Conservation (phyloP, 768 basidiomycete species). For the Suillus subluteus region DNA sequence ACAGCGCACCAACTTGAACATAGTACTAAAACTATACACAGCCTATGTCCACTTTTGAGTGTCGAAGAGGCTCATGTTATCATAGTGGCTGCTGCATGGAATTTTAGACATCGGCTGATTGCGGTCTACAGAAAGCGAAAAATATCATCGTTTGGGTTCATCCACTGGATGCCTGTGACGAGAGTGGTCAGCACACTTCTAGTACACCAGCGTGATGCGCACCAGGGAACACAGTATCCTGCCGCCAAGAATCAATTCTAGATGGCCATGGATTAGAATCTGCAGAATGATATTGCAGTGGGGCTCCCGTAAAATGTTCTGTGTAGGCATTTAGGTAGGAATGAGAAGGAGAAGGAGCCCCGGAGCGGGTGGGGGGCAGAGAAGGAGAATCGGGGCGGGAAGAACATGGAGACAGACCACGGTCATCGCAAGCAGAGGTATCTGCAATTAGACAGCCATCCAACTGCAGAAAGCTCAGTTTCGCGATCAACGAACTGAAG, state of each 20-base stretch:
- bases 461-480: neutral
- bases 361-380: no score
- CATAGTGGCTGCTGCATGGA: no score
- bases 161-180: neutral
- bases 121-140: no score
- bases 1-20: no score
- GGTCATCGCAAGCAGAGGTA: neutral
- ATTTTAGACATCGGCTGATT: no score
- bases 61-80: no score
- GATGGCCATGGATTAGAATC: neutral
- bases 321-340: neutral
- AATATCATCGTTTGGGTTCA: no score
- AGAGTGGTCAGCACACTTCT: neutral
- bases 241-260: conserved; percentile 55
- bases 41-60: no score
- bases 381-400: neutral
- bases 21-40: no score
- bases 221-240: conserved; percentile 59
- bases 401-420: neutral
- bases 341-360: neutral
- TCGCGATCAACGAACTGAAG: neutral
- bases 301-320: neutral
- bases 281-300: neutral
- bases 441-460: neutral
- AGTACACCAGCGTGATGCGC: conserved; percentile 19